These are phyloP conservation scores for Hibiscus syriacus DNA, from an alignment of 345 rosid species.

Conservation along the genomic window DNA sequence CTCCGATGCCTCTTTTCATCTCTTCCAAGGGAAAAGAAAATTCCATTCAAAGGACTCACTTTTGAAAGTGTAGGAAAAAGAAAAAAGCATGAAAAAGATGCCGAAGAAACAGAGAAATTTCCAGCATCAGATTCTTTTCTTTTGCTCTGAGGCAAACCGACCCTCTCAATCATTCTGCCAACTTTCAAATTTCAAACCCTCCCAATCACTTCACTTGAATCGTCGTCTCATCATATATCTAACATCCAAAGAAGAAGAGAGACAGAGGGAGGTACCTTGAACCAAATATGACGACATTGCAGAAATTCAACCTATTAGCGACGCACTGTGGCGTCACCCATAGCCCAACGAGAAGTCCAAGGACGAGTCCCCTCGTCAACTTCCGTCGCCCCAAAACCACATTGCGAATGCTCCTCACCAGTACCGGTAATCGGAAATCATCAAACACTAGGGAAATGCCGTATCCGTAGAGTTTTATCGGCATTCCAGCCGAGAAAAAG, in stretches of 20 bases:
- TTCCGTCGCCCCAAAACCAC: conserved; percentile 64
- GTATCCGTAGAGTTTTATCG: conserved; percentile 9
- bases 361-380: conserved; percentile 68
- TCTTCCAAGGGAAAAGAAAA: conserved; percentile 7
- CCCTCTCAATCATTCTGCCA: background rate
- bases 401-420: conserved; percentile 62
- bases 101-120: background rate
- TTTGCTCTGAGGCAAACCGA: conserved; percentile 19
- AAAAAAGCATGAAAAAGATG: background rate
- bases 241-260: conserved; percentile 4
- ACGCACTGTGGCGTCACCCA: conserved; percentile 80
- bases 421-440: conserved; percentile 34
- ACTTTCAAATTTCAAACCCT: conserved; percentile 18
- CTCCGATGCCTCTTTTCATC: background rate
- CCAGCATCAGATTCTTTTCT: conserved; percentile 35
- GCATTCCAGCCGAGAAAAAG: conserved; percentile 24
- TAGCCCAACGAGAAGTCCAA: conserved; percentile 73
- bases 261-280: background rate
- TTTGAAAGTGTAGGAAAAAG: conserved; percentile 22
- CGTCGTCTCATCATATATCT: background rate
- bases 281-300: conserved; percentile 57
- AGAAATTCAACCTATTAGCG: conserved; percentile 74
- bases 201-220: conserved; percentile 8
- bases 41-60: conserved; percentile 55
- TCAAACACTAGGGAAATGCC: conserved; percentile 25